Percentiles rank a stretch among this genome's conserved stretches.
Evolutionary conservation across 1,284 basidiomycete species (phyloP).

Genomic region (Cerioporus squamosus): DNA sequence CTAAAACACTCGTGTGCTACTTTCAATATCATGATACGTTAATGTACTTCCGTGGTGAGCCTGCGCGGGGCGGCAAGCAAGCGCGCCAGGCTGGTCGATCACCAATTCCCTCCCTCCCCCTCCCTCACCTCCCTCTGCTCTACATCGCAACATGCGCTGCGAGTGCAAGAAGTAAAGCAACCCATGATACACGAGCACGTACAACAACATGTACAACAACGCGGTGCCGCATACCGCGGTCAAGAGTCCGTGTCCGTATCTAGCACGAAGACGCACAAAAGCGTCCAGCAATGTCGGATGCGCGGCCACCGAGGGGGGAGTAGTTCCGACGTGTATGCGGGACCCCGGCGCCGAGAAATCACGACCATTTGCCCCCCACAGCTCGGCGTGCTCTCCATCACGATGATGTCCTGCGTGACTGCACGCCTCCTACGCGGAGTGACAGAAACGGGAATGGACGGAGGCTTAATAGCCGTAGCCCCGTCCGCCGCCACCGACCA

Average conservation of each 20-base stretch:
- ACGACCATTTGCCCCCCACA: constrained; percentile 2
- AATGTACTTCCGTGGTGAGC: constrained; percentile 15
- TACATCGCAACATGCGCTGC: neutral
- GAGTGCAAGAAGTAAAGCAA: neutral
- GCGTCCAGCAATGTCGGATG: neutral
- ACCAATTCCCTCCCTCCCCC: neutral
- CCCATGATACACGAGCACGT: constrained; percentile 5
- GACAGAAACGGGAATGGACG: no score
- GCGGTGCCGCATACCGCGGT: neutral
- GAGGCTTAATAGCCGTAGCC: constrained; percentile 34
- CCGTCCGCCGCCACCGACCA: constrained; percentile 30
- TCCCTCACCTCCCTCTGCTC: neutral
- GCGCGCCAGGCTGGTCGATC: neutral
- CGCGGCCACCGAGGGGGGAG: constrained; percentile 1
- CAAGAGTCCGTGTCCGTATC: constrained; percentile 14
- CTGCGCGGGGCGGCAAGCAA: neutral
- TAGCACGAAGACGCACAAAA: neutral
- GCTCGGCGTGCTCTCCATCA: constrained; percentile 10
- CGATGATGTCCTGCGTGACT: constrained; percentile 50
- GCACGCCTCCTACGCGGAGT: constrained; percentile 36
- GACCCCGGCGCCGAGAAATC: neutral
- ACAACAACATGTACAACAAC: constrained; percentile 24
- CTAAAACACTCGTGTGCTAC: constrained; percentile 17
- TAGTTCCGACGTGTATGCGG: constrained; percentile 17
- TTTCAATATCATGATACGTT: constrained; percentile 14